phyloP scores from a whole-genome alignment of 2,329 filamentous ascomycete genomes.

The Sporothrix mexicana region DNA sequence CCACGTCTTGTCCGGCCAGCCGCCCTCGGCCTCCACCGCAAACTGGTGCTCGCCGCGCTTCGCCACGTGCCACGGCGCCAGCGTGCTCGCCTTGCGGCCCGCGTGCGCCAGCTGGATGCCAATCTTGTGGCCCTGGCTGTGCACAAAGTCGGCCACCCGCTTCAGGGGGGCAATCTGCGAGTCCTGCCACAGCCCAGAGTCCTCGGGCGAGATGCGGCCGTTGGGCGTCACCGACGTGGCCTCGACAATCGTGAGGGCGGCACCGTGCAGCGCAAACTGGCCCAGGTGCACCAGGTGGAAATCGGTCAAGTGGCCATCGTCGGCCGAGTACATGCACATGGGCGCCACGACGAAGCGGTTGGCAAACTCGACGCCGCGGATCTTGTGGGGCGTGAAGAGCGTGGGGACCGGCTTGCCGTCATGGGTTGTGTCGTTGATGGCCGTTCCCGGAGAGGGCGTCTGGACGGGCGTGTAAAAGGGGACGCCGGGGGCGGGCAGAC shows the following conservation, averaged over 20 bases:
- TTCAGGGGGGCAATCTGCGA: constrained; percentile 75
- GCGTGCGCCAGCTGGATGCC: constrained; percentile 84
- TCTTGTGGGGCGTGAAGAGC: constrained; percentile 61
- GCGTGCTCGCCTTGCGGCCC: constrained; percentile 69
- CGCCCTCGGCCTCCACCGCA: constrained; percentile 58
- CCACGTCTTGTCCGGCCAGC: constrained; percentile 64
- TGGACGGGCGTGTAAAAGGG: constrained; percentile 63
- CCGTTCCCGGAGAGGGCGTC: constrained; percentile 57
- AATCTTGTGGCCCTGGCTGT: constrained; percentile 76
- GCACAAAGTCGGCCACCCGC: constrained; percentile 76
- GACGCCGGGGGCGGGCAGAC: constrained; percentile 51
- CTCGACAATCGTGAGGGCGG: constrained; percentile 76
- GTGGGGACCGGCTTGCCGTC: constrained; percentile 49
- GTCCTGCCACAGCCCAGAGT: constrained; percentile 83
- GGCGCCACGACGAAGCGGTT: constrained; percentile 66
- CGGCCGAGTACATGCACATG: constrained; percentile 66
- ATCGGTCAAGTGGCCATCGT: constrained; percentile 72
- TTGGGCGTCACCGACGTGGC: constrained; percentile 76
- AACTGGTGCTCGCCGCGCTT: constrained; percentile 56
- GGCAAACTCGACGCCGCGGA: constrained; percentile 58
- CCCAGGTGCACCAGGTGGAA: constrained; percentile 86
- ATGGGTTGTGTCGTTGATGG: constrained; percentile 41
- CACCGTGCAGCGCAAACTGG: constrained; percentile 76
- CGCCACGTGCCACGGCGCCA: constrained; percentile 66
- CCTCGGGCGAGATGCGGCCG: constrained; percentile 82